Evolutionary conservation across 805 yeast species (phyloP), one percentile per base, ranked within the genome.

Genomic region (Tetrapisispora pingtungensis): DNA sequence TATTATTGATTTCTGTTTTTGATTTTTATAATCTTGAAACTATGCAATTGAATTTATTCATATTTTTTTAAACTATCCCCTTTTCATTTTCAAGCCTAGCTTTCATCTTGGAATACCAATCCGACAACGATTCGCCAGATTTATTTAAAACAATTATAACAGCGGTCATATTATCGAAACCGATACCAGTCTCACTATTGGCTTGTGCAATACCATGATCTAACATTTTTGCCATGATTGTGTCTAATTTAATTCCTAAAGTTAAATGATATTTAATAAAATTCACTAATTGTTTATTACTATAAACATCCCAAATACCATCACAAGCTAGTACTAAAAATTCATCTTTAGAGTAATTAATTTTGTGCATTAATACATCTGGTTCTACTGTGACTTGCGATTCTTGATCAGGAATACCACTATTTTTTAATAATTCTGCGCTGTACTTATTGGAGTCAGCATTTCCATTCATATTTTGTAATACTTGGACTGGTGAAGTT

Each of bases 351-450:
- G 53, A 51, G 22, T 45, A 49, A 36, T 65, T 61, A 18, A 71
- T 61, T 51, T 69, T 66, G 56, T 81, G 87, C 48, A 71, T 67
- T 33, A 83, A 67, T 2, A 82, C 74, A 53, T 84, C 94, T 0
- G 94, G 94, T 54, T 80, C 86, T 28, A 78, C 84, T 1, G 88
- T 82, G 22, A 84, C 93, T 52, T 82, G 82, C 42, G 82, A 80
- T 56, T 84, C 90, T 62, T 81, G 84, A 8, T 84, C 80, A 65
- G 66, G 64, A 2, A 49, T 50, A 15, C 51, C 49, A 10, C 39
- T 17, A 37, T 33, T 28, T 36, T 36, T 66, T 66, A 31, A 44
- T 31, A 40, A 13, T 15, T 12, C 20, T 32, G 40, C 34, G 12
- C 28, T 18, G 10, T 27, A 27, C 5, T 26, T 13, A 7, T 26